A percentile compares a stretch with the other conserved stretches of the same genome.
Evolutionary conservation across 169 alveolate species (phyloP).

Genomic region (Miamiensis avidus): DNA sequence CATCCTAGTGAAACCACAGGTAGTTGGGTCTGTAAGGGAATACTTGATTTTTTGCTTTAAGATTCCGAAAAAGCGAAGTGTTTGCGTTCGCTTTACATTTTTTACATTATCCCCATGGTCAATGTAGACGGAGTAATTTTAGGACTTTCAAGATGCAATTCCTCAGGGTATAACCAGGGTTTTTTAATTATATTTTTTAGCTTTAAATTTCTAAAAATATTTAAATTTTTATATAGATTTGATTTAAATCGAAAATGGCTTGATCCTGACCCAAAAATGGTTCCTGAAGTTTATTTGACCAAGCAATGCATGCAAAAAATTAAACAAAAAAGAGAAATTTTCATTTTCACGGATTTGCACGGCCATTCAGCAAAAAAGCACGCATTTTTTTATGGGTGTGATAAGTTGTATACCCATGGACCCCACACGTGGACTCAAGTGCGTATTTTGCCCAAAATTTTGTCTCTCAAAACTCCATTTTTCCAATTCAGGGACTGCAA

Average conservation of each 20-base stretch:
- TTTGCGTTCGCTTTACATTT: slow-evolving; percentile 43
- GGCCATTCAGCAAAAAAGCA: slow-evolving; percentile 66
- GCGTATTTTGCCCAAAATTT: slow-evolving; percentile 45
- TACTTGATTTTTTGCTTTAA: slow-evolving; percentile 28
- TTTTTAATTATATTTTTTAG: too few relatives aligned
- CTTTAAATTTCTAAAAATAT: not conserved
- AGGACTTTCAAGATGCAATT: slow-evolving; percentile 73
- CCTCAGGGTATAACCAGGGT: slow-evolving; percentile 3
- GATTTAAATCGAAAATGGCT: slow-evolving; percentile 82
- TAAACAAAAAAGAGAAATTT: slow-evolving; percentile 49
- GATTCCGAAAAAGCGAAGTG: slow-evolving; percentile 2
- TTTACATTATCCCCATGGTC: slow-evolving; percentile 69
- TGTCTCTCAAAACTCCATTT: slow-evolving; percentile 31
- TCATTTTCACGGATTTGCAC: slow-evolving; percentile 62
- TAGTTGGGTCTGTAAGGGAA: slow-evolving; percentile 47
- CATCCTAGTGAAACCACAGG: slow-evolving; percentile 70
- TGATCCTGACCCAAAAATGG: slow-evolving; percentile 51
- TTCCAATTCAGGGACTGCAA: slow-evolving; percentile 48
- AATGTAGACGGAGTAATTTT: slow-evolving; percentile 80
- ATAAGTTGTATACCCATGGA: slow-evolving; percentile 52
- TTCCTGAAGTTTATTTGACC: slow-evolving; percentile 62
- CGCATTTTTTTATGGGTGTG: slow-evolving; percentile 65
- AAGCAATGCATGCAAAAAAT: slow-evolving; percentile 48
- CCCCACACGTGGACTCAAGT: slow-evolving; percentile 51
- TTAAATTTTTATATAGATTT: too few relatives aligned